Evolutionary conservation across 306 rosid genomes (phyloP).

Genomic region (Myrica gale): DNA sequence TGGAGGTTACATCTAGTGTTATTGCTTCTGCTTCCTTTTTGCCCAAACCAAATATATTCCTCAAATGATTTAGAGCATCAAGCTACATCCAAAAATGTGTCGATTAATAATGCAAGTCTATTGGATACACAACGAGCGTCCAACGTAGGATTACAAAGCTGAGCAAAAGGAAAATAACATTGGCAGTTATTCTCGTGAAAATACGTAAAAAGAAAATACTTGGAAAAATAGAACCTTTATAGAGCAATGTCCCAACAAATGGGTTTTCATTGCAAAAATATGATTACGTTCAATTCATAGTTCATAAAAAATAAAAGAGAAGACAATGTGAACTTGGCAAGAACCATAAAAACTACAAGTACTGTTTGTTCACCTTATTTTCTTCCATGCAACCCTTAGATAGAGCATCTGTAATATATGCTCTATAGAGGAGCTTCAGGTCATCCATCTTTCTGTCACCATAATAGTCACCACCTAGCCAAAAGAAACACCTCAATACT

Average conservation of each 20-base stretch:
- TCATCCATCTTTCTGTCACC: slow-evolving; percentile 78
- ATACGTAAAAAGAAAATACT: not conserved
- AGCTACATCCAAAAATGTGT: slow-evolving; percentile 42
- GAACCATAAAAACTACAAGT: not conserved
- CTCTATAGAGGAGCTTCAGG: slow-evolving; percentile 76
- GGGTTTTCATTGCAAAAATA: not conserved
- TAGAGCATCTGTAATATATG: slow-evolving; percentile 51
- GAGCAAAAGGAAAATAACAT: not conserved
- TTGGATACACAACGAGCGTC: not conserved
- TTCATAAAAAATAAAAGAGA: not conserved
- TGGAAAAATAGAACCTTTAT: not conserved
- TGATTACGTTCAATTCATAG: not conserved
- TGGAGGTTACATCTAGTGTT: slow-evolving; percentile 66
- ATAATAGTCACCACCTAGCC: slow-evolving; percentile 75
- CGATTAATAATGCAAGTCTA: not conserved
- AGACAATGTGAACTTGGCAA: not conserved
- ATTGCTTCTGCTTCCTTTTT: slow-evolving; percentile 87
- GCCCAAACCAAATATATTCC: slow-evolving; percentile 90
- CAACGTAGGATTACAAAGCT: not conserved
- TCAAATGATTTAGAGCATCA: slow-evolving; percentile 69
- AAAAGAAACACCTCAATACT: slow-evolving; percentile 26
- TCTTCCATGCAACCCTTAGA: slow-evolving; percentile 54
- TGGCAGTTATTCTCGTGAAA: not conserved
- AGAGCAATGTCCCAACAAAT: not conserved
- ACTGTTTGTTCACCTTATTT: slow-evolving; percentile 40